Conservation (phyloP, 2,329 filamentous ascomycete genomes). For the Pseudogymnoascus sp. region DNA sequence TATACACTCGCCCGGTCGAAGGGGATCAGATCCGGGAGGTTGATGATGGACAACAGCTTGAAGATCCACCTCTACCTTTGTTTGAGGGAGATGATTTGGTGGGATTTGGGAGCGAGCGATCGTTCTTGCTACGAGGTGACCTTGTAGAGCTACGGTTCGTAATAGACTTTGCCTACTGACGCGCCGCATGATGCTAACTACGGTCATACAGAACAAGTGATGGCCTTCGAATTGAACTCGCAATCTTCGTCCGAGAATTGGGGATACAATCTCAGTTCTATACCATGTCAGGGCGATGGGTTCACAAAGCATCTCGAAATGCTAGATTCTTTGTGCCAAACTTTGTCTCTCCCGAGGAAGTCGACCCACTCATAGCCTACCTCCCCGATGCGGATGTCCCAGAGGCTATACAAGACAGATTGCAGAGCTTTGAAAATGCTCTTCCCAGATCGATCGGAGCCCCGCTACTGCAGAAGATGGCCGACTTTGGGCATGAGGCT, state of each 20-base stretch:
- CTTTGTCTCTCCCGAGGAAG: constrained; percentile 35
- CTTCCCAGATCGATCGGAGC: constrained; percentile 39
- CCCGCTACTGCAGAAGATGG: constrained; percentile 36
- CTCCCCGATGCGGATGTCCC: constrained; percentile 35
- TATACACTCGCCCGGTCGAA: background rate
- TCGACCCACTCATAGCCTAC: constrained; percentile 37
- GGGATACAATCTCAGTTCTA: constrained; percentile 38
- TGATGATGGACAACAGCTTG: background rate
- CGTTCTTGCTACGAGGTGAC: constrained; percentile 28
- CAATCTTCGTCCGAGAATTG: constrained; percentile 40
- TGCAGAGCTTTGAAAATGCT: constrained; percentile 31
- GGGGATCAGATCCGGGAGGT: background rate
- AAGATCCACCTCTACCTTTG: constrained; percentile 23
- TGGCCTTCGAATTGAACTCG: constrained; percentile 30
- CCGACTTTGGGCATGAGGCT: constrained; percentile 35
- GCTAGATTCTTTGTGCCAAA: constrained; percentile 38
- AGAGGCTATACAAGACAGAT: constrained; percentile 28
- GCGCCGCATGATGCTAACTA: constrained; percentile 11
- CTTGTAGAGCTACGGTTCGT: constrained; percentile 27
- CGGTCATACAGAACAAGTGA: constrained; percentile 14
- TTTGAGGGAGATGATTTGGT: constrained; percentile 41
- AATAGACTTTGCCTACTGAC: background rate
- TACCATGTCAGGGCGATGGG: constrained; percentile 42
- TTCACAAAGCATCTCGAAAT: constrained; percentile 27
- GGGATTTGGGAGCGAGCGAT: constrained; percentile 30